Evolutionary conservation across 352 stramenopile species (phyloP).

Genomic region (Pythium brachiatum): DNA sequence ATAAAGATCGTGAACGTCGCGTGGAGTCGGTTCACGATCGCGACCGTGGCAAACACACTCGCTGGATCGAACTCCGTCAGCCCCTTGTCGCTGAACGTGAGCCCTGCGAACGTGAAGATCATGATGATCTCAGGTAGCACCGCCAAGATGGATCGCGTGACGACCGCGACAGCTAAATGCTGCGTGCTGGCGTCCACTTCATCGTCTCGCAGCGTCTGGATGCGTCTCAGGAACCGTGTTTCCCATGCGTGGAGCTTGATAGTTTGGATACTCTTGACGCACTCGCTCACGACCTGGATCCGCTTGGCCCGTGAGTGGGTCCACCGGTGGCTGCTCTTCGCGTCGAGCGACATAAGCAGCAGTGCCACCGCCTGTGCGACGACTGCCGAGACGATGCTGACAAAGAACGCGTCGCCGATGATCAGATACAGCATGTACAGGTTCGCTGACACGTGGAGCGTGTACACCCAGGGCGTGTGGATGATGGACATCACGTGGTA

Average conservation of each 20-base stretch:
- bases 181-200: slow-evolving; percentile 14
- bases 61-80: slow-evolving; percentile 24
- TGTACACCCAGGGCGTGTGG: slow-evolving; percentile 20
- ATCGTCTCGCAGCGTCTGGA: slow-evolving; percentile 6
- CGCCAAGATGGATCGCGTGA: slow-evolving; percentile 12
- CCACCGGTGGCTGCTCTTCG: slow-evolving; percentile 11
- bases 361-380: slow-evolving; percentile 16
- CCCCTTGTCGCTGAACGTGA: slow-evolving; percentile 15
- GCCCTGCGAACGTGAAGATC: slow-evolving; percentile 24
- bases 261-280: slow-evolving; percentile 27
- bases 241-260: slow-evolving; percentile 30
- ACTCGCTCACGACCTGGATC: slow-evolving; percentile 24
- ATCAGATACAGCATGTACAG: slow-evolving; percentile 21
- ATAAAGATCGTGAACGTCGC: slow-evolving; percentile 20
- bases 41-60: slow-evolving; percentile 20
- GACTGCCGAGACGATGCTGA: slow-evolving; percentile 22
- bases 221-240: slow-evolving; percentile 12
- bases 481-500: slow-evolving; percentile 23
- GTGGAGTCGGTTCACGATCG: slow-evolving; percentile 25
- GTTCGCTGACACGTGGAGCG: slow-evolving; percentile 11
- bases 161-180: slow-evolving; percentile 15
- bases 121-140: slow-evolving; percentile 26
- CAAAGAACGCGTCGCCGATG: slow-evolving; percentile 22
- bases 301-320: slow-evolving; percentile 9
- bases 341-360: slow-evolving; percentile 12